Base-by-base conservation (phyloP, 2,329 filamentous ascomycete species). In the Sclerotinia glacialis region DNA sequence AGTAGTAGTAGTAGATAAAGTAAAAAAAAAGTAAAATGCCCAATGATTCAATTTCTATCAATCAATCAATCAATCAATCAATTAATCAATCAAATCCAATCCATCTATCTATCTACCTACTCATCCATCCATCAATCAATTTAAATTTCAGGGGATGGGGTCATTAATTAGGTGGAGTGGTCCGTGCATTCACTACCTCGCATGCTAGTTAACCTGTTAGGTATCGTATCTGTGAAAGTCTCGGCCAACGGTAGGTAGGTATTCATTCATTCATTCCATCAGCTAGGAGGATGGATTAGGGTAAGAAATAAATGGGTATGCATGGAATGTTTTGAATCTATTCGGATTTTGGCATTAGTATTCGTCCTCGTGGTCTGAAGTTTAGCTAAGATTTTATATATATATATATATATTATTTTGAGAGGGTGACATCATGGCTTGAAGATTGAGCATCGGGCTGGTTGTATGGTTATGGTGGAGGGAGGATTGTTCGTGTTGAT, bases 131-230 rank as follows among this genome's bases (percentile, higher is more conserved):
- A 52, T 52, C 23, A 31, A 52, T 52, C 49, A 52, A 52, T 26
- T 28, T 21, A 56, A 42, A 56, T 56, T 56, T 42, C 54, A 56
- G 54, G 54, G 49, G 49, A 50, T 18, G 6, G 14, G 54, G 54
- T 42, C 54, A 37, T 34, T 21, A 23, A 55, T 40, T 55, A 34
- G 53, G 1, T 23, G 21, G 2, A 21, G 18, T 56, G 54, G 16
- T 26, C 34, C 53, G 34, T 56, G 52, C 50, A 18, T 52, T 52
- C 5, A 31, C 31, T 6, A 28, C 28, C 28, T 28, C 2, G 28
- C 3, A 28, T 28, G 28, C 5, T 28, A 28, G 37, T 14, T 40
- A 40, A 12, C 37, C 3, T 40, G 37, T 40, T 40, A 14, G 37
- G 37, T 40, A 14, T 40, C 31, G 37, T 40, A 14, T 40, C 31